phyloP scores from a whole-genome alignment of 176 grass and related monocot species.

The Oryza meridionalis region DNA sequence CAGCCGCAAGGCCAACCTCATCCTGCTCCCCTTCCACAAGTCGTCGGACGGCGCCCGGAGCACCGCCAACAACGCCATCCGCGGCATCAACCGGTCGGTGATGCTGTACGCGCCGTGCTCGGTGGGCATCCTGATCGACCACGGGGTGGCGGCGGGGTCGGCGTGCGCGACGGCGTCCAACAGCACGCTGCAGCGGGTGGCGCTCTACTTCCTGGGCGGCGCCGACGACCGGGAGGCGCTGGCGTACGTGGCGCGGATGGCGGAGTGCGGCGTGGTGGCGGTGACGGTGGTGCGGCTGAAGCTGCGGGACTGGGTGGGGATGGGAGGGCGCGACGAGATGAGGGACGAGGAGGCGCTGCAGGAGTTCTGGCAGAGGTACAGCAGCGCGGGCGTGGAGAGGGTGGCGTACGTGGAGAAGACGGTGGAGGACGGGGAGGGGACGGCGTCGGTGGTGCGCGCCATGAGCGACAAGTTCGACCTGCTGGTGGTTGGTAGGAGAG shows the following conservation, averaged over 20 bases:
- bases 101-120: constrained; percentile 75
- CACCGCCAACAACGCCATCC: constrained; percentile 58
- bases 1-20: constrained; percentile 56
- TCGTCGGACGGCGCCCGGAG: constrained; percentile 47
- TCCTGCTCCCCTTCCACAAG: constrained; percentile 84
- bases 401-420: constrained; percentile 56
- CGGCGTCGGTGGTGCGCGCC: constrained; percentile 44
- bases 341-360: constrained; percentile 53
- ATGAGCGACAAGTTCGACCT: constrained; percentile 45
- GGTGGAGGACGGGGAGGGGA: constrained; percentile 57
- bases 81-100: constrained; percentile 57
- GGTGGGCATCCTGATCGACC: constrained; percentile 82
- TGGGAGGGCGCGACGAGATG: constrained; percentile 31
- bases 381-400: background rate
- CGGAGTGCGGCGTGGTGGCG: constrained; percentile 39
- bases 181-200: constrained; percentile 58
- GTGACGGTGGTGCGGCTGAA: constrained; percentile 65
- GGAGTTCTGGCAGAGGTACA: constrained; percentile 44
- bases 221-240: constrained; percentile 80
- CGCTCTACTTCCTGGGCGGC: constrained; percentile 72
- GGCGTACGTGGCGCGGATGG: constrained; percentile 50
- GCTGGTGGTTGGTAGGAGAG: no score
- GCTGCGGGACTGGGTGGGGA: constrained; percentile 38
- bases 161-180: constrained; percentile 56
- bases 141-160: constrained; percentile 48